A percentile compares a stretch with the other conserved stretches of the same genome.
Conservation (phyloP, 805 yeast genomes). For the Novakomyces olei region DNA sequence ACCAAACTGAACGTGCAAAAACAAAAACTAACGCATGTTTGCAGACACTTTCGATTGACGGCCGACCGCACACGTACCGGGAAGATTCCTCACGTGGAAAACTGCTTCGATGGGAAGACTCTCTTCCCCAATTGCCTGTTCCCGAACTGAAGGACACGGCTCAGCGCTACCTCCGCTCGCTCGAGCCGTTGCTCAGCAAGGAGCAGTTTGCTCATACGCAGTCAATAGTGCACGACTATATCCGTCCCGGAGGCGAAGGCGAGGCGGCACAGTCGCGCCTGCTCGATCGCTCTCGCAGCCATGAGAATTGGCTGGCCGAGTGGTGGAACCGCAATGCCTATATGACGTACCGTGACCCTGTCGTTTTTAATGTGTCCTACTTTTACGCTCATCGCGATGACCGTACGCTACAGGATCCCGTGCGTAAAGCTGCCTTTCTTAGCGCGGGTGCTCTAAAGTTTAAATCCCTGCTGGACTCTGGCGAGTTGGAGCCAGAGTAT, state of each 20-base stretch:
- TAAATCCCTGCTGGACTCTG: slow-evolving; percentile 40
- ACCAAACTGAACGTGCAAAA: too few species aligned
- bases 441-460: slow-evolving; percentile 46
- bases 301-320: slow-evolving; percentile 72
- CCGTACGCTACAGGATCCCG: slow-evolving; percentile 16
- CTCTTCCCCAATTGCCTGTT: slow-evolving; percentile 69
- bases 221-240: slow-evolving; percentile 41
- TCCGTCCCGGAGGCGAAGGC: slow-evolving; percentile 38
- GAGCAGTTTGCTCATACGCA: slow-evolving; percentile 27
- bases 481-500: slow-evolving; percentile 57
- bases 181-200: slow-evolving; percentile 40
- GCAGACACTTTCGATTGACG: too few species aligned
- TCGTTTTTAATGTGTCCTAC: slow-evolving; percentile 85
- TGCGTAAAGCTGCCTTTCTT: slow-evolving; percentile 52
- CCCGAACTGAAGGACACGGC: slow-evolving; percentile 59
- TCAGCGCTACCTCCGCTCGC: slow-evolving; percentile 41
- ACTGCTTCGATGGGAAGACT: slow-evolving; percentile 47
- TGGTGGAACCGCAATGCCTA: slow-evolving; percentile 94
- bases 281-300: slow-evolving; percentile 29
- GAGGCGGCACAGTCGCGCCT: slow-evolving; percentile 48
- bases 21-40: too few species aligned
- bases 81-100: slow-evolving; percentile 31
- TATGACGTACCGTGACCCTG: slow-evolving; percentile 74
- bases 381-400: slow-evolving; percentile 66
- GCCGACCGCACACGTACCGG: too few species aligned